Evolutionary conservation across 352 stramenopile genomes (phyloP), one percentile per base, ranked within the genome.

Genomic region (Phytophthora cryptogea): DNA sequence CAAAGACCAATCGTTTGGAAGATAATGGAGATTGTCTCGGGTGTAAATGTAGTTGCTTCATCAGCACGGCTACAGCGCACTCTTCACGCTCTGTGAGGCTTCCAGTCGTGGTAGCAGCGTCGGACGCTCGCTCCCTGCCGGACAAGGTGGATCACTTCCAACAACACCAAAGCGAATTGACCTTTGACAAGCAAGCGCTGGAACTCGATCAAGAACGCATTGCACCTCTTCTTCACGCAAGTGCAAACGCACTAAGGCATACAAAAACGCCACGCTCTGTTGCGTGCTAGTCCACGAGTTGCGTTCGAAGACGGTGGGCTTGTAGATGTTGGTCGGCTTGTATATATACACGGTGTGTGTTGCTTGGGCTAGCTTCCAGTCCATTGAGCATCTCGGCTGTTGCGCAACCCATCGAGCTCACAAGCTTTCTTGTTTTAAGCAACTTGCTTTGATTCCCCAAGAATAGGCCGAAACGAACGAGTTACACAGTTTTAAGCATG

Each of bases 161-260:
- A 16, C n/a, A 75, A 37, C n/a, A 64, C 43, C 9, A 58, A 88
- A 85, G 2, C 70, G 78, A 3, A 49, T 44, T 1, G 63, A 80
- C 5, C 30, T 32, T 6, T 35, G 47, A 52, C 59, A 70, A 0
- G 63, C 58, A 8, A 62, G 26, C 0, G 42, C 23, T 2, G 82
- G 28, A 0, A 83, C n/a, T n/a, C 67, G 56, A 36, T 63, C 63
- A 8, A 78, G 31, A 2, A 40, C 59, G 63, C 66, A 77, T 48
- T 75, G 64, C 16, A 88, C 61, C 44, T 88, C 74, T 67, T 85
- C 72, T 13, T 80, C 50, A 10, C 16, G 20, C 30, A 62, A 10
- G 35, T 84, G 59, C 13, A 64, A 14, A 1, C 26, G 23, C 35
- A 70, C 40, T 2, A 78, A 9, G 23, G 53, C 54, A 16, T 40